Conservation (phyloP, 257 asterid species). For the Salvia splendens region DNA sequence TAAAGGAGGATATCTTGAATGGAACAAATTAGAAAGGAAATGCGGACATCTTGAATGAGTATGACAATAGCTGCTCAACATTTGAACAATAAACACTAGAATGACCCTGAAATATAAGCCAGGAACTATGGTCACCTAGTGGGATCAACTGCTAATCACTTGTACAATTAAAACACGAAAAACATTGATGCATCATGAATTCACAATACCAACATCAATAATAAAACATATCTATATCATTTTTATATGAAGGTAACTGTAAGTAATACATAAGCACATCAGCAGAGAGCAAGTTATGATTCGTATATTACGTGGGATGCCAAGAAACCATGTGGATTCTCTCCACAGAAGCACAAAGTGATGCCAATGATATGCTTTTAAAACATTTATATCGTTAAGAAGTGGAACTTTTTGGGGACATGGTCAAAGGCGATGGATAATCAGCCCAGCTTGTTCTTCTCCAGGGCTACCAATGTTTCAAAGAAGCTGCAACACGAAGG, state of each 20-base stretch:
- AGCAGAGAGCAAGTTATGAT: background rate
- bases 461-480: background rate
- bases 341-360: background rate
- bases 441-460: background rate
- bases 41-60: no score
- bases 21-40: no score
- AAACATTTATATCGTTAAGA: background rate
- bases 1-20: no score
- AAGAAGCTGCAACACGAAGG: background rate
- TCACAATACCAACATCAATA: background rate
- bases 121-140: background rate
- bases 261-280: background rate
- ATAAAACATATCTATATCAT: background rate
- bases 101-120: background rate
- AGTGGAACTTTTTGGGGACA: background rate
- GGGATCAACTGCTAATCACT: conserved; percentile 2
- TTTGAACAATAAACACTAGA: background rate
- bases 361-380: background rate
- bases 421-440: background rate
- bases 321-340: background rate
- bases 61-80: conserved; percentile 17
- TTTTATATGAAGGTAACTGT: background rate
- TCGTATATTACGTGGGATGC: background rate
- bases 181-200: background rate
- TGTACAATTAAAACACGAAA: background rate